Percentiles rank a stretch among this genome's conserved stretches.
phyloP scores from a whole-genome alignment of 192 early-diverging fungal species.

The Podila clonocystis region DNA sequence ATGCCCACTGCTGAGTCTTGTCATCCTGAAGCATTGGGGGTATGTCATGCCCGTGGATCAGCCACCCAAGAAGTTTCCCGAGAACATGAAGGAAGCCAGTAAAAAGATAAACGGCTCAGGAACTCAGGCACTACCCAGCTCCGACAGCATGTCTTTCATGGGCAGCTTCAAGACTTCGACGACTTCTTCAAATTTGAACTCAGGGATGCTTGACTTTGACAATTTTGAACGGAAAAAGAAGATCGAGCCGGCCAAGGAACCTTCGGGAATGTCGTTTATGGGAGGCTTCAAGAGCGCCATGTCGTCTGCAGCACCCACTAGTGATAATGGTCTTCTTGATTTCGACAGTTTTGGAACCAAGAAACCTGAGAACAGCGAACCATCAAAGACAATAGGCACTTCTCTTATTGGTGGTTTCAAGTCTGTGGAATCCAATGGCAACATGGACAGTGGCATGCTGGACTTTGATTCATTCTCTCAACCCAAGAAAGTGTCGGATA shows the following conservation, averaged over 20 bases:
- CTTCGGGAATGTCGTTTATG: slow-evolving; percentile 4
- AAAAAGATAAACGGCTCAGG: background rate
- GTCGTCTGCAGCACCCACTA: background rate
- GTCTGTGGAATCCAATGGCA: background rate
- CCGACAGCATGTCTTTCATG: slow-evolving; percentile 25
- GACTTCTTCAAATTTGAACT: background rate
- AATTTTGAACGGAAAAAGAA: slow-evolving; percentile 16
- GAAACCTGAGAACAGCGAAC: slow-evolving; percentile 2
- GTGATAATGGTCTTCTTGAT: background rate
- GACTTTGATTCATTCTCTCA: slow-evolving; percentile 33
- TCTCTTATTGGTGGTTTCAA: slow-evolving; percentile 27
- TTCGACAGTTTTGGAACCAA: slow-evolving; percentile 7
- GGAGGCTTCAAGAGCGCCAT: background rate
- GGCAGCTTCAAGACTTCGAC: slow-evolving; percentile 3
- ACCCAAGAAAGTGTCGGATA: slow-evolving; percentile 8
- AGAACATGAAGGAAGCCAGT: slow-evolving; percentile 1
- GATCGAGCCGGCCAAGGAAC: background rate
- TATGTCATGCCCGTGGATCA: slow-evolving; percentile 42
- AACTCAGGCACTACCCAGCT: background rate
- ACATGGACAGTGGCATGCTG: slow-evolving; percentile 23
- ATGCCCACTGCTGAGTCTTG: slow-evolving; percentile 77
- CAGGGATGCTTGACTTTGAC: slow-evolving; percentile 20
- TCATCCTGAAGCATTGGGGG: slow-evolving; percentile 70
- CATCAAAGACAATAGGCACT: slow-evolving; percentile 10
- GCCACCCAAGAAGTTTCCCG: background rate